phyloP scores from a whole-genome alignment of 2,329 filamentous ascomycete genomes.

The Trichoderma hamatum region DNA sequence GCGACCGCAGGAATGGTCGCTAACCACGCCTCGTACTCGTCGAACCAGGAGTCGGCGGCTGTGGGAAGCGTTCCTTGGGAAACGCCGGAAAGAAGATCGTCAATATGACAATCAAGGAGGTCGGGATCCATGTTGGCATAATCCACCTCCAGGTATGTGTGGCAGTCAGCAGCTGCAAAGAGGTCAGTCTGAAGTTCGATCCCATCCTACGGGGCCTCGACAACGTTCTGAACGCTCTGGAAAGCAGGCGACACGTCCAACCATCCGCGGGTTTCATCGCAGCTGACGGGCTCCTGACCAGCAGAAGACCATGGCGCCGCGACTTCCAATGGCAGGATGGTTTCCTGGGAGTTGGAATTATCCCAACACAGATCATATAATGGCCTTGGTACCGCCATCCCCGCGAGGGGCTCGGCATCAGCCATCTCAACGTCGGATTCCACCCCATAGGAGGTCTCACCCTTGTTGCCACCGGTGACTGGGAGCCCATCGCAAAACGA shows the following conservation, averaged over 20 bases:
- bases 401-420: slow-evolving; percentile 9
- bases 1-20: background rate
- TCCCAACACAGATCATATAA: background rate
- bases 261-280: slow-evolving; percentile 21
- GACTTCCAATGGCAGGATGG: slow-evolving; percentile 26
- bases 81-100: slow-evolving; percentile 13
- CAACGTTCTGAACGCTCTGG: background rate
- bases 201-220: slow-evolving; percentile 27
- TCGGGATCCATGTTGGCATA: slow-evolving; percentile 22
- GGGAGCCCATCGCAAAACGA: slow-evolving; percentile 2
- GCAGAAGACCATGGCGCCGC: slow-evolving; percentile 7
- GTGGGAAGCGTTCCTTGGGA: background rate
- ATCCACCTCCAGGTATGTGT: slow-evolving; percentile 2
- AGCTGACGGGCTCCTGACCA: slow-evolving; percentile 5
- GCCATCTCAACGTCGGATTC: slow-evolving; percentile 19
- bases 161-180: slow-evolving; percentile 11
- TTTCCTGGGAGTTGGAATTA: background rate
- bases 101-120: slow-evolving; percentile 15
- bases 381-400: slow-evolving; percentile 12
- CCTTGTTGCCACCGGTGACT: background rate
- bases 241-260: slow-evolving; percentile 16
- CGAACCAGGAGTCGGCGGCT: background rate
- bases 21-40: slow-evolving; percentile 13
- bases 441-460: slow-evolving; percentile 20
- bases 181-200: background rate